These are phyloP conservation scores for Claviceps purpurea DNA, from an alignment of 2,329 filamentous ascomycete species.

Conservation along the genomic window DNA sequence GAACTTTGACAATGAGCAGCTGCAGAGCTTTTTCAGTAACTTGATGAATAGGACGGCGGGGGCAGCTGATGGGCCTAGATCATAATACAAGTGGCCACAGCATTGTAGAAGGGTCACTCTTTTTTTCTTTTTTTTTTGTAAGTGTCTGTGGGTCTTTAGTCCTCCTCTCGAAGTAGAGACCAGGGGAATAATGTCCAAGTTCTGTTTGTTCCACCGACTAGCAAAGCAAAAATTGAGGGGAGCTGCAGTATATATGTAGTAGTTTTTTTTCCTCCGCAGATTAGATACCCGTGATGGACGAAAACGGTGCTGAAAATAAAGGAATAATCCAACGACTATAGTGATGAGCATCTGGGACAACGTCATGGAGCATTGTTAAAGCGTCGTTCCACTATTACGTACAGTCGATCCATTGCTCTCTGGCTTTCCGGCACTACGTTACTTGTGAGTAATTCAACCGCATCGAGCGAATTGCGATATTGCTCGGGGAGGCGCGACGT, in stretches of 20 bases:
- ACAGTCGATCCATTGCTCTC: too few species aligned
- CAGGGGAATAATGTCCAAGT: not conserved
- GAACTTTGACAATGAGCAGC: conserved; percentile 37
- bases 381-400: too few species aligned
- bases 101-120: not conserved
- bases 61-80: conserved; percentile 11
- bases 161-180: too few species aligned
- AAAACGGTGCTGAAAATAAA: conserved; percentile 2
- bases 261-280: conserved; percentile 17
- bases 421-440: too few species aligned
- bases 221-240: not conserved
- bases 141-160: too few species aligned
- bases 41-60: conserved; percentile 41
- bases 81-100: not conserved
- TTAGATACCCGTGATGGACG: conserved; percentile 27
- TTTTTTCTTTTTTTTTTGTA: not conserved
- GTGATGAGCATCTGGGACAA: too few species aligned
- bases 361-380: too few species aligned
- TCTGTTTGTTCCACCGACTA: not conserved
- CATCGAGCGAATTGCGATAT: too few species aligned
- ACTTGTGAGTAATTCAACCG: conserved; percentile 40
- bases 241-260: not conserved
- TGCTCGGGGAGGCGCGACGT: too few species aligned
- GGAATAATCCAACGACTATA: too few species aligned
- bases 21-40: conserved; percentile 46